Evolutionary conservation across 106 monocot genomes (phyloP).

Genomic region (Phalaenopsis aphrodite): DNA sequence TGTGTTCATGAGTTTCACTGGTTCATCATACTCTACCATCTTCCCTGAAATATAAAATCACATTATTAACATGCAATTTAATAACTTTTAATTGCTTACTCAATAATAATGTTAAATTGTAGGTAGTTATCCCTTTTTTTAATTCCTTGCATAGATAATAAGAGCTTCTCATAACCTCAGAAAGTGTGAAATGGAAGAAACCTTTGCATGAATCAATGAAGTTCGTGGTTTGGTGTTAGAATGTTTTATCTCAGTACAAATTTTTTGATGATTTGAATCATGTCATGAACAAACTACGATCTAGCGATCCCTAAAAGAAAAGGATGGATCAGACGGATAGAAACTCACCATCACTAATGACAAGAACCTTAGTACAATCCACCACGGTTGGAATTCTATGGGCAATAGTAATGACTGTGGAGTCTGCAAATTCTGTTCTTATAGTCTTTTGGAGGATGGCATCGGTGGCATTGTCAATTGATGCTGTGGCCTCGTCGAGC

Average conservation of each 20-base stretch:
- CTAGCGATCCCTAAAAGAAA: neutral
- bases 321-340: neutral
- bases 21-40: slow-evolving; percentile 77
- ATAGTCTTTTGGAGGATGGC: slow-evolving; percentile 84
- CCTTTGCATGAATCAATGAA: neutral
- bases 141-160: neutral
- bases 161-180: neutral
- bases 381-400: slow-evolving; percentile 93
- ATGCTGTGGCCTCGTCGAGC: slow-evolving; percentile 96
- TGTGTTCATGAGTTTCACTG: slow-evolving; percentile 54
- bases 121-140: too few relatives aligned
- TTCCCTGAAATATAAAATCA: slow-evolving; percentile 31
- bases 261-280: neutral
- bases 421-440: slow-evolving; percentile 65
- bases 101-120: too few relatives aligned
- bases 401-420: slow-evolving; percentile 92
- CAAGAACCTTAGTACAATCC: slow-evolving; percentile 90
- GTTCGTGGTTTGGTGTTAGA: neutral
- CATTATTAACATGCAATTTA: neutral
- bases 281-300: neutral
- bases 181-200: neutral
- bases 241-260: neutral
- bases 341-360: slow-evolving; percentile 73
- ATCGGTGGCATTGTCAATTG: slow-evolving; percentile 90
- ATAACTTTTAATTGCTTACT: neutral